Base-by-base conservation (phyloP, 176 grass and related monocot species). In the Oryza coarctata region DNA sequence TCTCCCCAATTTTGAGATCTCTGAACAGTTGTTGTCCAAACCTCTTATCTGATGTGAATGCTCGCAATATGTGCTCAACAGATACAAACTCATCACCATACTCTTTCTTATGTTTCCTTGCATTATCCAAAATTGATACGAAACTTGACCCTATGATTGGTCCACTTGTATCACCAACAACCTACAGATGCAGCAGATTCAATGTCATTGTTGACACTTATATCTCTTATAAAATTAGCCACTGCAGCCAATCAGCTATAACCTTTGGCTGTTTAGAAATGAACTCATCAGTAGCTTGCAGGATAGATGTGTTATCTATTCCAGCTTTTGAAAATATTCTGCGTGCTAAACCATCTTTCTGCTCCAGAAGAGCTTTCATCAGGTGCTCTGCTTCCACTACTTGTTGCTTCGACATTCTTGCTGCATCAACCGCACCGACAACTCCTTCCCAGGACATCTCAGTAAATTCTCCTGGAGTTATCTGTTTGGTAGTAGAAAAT, bases 281-380 rank as follows among this genome's bases (percentile, higher is more conserved):
- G 74, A 91, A 98, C 26, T 90, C 84, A 76, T 98, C 92, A 2
- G 88, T 93, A 35, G 87, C 90, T 91, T 91, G 95, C 22, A 95
- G 82, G 50, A 90, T 76, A 1, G 88, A 82, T 61, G 92, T 95
- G 82, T 93, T 98, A 76, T 95, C 95, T 65, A 90, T 77, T 79
- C 92, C 92, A 57, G 92, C 84, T 79, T 98, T 98, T 4, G 90
- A 55, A 73, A 98, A 98, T 74, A 98, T 95, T 82, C 92, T 94
- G 33, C 92, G 84, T 63, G 90, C 92, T 79, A 98, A 89, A 27
- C 92, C 95, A 88, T 98, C 95, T 62, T 98, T 95, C 77, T 98
- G 95, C 76, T 95, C 95, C 10, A 98, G 76, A 79, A 98, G 90
- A 27, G 95, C 84, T 95, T 98, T 95, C 92, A 98, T 95, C 71